Conservation (phyloP, 805 yeast genomes). For the Starmera quercuum region DNA sequence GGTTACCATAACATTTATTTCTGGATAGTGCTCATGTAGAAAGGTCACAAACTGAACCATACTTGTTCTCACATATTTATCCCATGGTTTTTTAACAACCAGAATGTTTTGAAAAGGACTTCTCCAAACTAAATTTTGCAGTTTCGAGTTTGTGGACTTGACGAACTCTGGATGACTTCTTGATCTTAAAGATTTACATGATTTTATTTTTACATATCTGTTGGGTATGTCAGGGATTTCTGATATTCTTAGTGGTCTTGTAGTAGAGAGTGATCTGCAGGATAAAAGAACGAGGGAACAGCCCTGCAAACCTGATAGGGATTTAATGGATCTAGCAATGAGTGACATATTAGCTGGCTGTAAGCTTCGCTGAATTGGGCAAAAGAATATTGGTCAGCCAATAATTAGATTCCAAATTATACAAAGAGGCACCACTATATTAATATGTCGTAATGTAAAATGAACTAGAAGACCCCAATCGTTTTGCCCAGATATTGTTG, state of each 20-base stretch:
- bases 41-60: constrained; percentile 58
- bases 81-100: constrained; percentile 82
- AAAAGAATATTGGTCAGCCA: too few relatives aligned
- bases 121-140: constrained; percentile 65
- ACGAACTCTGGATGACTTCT: constrained; percentile 43
- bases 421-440: too few relatives aligned
- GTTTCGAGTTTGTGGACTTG: constrained; percentile 48
- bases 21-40: constrained; percentile 55
- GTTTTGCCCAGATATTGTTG: too few relatives aligned
- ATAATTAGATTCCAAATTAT: too few relatives aligned
- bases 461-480: too few relatives aligned
- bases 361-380: too few relatives aligned
- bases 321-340: too few relatives aligned
- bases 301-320: too few relatives aligned
- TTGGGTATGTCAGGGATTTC: constrained; percentile 21
- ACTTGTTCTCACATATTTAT: constrained; percentile 53
- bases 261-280: not conserved
- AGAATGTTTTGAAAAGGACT: constrained; percentile 65
- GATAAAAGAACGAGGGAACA: not conserved
- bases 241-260: constrained; percentile 9
- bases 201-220: constrained; percentile 23
- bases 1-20: constrained; percentile 70
- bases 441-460: too few relatives aligned
- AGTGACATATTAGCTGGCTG: too few relatives aligned
- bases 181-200: constrained; percentile 21